phyloP scores from a whole-genome alignment of 352 stramenopile species.

The Chrysophaeum taylorii region DNA sequence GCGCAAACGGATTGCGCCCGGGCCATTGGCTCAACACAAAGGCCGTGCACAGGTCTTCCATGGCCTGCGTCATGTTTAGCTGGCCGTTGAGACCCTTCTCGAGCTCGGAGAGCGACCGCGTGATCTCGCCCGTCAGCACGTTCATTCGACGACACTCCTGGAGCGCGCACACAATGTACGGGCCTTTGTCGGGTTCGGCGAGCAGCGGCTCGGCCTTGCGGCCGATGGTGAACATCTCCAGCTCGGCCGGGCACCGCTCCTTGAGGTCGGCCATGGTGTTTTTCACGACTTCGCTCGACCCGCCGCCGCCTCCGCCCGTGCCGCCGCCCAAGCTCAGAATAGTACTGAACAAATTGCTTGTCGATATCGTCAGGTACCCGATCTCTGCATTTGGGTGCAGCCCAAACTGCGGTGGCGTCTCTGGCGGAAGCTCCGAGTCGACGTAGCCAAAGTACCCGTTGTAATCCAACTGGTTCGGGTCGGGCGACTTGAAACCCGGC shows the following conservation, averaged over 20 bases:
- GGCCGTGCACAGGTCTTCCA: slow-evolving; percentile 74
- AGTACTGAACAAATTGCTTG: slow-evolving; percentile 77
- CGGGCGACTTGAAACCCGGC: slow-evolving; percentile 81
- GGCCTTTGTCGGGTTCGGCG: slow-evolving; percentile 58
- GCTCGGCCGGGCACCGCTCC: slow-evolving; percentile 70
- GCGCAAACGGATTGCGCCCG: slow-evolving; percentile 82
- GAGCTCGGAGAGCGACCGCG: slow-evolving; percentile 72
- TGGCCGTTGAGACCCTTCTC: slow-evolving; percentile 89
- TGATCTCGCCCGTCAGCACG: slow-evolving; percentile 74
- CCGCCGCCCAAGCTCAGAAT: slow-evolving; percentile 77
- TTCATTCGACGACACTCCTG: slow-evolving; percentile 91
- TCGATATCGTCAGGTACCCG: slow-evolving; percentile 80
- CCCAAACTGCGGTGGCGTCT: slow-evolving; percentile 79
- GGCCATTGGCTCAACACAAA: slow-evolving; percentile 84
- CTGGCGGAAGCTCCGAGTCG: slow-evolving; percentile 77
- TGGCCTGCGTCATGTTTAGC: slow-evolving; percentile 70
- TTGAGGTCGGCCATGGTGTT: slow-evolving; percentile 77
- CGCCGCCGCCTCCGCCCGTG: slow-evolving; percentile 41
- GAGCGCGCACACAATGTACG: slow-evolving; percentile 83
- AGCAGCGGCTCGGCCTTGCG: slow-evolving; percentile 71
- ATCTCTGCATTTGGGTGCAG: slow-evolving; percentile 89
- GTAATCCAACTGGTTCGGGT: slow-evolving; percentile 65
- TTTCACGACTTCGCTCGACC: slow-evolving; percentile 60
- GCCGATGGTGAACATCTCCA: slow-evolving; percentile 77
- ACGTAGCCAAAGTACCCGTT: slow-evolving; percentile 66